Conservation (phyloP, 2,329 filamentous ascomycete genomes). For the Aspergillus carbonarius region DNA sequence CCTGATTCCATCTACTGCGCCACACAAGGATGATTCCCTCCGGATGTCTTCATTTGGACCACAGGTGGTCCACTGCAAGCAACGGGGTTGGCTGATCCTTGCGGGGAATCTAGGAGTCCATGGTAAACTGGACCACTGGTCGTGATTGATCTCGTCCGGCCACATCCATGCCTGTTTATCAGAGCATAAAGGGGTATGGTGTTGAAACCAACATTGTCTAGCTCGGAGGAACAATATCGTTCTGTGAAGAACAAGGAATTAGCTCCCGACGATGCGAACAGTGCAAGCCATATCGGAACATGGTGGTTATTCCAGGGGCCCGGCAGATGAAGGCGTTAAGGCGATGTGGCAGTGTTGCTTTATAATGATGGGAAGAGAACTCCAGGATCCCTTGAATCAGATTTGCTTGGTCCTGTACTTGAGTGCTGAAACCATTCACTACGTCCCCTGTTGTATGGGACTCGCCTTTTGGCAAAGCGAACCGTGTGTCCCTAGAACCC, state of each 20-base stretch:
- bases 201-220: slow-evolving; percentile 11
- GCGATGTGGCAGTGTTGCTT: slow-evolving; percentile 4
- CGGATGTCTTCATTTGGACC: not conserved
- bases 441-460: not conserved
- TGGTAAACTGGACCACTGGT: slow-evolving; percentile 6
- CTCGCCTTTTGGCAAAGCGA: not conserved
- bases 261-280: slow-evolving; percentile 5
- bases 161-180: slow-evolving; percentile 11
- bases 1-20: not conserved
- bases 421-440: not conserved
- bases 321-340: slow-evolving; percentile 7
- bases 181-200: slow-evolving; percentile 7
- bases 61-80: not conserved
- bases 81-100: not conserved
- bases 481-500: slow-evolving; percentile 1
- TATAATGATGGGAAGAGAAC: not conserved
- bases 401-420: not conserved
- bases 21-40: not conserved
- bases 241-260: slow-evolving; percentile 10
- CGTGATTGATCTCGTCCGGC: not conserved
- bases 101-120: slow-evolving; percentile 4
- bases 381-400: not conserved
- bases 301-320: slow-evolving; percentile 8
- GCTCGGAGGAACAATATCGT: slow-evolving; percentile 9
- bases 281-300: slow-evolving; percentile 11